These are phyloP conservation scores for Onygena corvina DNA, from an alignment of 2,329 filamentous ascomycete genomes.

Conservation along the genomic window DNA sequence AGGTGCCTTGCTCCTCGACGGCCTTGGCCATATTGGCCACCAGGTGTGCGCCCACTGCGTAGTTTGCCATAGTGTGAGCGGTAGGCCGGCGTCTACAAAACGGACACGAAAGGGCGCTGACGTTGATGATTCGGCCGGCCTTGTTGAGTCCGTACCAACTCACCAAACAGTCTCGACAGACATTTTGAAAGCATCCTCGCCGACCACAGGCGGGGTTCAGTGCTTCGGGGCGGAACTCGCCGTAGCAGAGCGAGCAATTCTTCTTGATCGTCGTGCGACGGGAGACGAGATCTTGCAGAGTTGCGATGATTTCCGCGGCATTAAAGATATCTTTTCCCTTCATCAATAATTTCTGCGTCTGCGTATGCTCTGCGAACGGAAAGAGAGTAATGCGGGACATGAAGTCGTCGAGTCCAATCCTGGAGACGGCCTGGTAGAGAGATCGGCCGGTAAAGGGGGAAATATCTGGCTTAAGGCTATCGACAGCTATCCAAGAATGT, in stretches of 20 bases:
- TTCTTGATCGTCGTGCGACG: constrained; percentile 30
- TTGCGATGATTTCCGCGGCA: constrained; percentile 23
- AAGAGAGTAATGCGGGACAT: constrained; percentile 31
- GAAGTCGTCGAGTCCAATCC: constrained; percentile 25
- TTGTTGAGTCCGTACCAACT: constrained; percentile 40
- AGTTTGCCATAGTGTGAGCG: constrained; percentile 26
- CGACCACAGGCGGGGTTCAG: constrained; percentile 38
- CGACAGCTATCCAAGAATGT: constrained; percentile 35
- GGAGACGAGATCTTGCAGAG: constrained; percentile 30
- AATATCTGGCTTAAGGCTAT: constrained; percentile 27
- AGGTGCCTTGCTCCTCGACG: constrained; percentile 31
- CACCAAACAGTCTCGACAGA: constrained; percentile 33
- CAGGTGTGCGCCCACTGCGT: constrained; percentile 25
- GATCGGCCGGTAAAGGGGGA: constrained; percentile 32
- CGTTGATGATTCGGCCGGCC: constrained; percentile 36
- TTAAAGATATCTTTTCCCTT: constrained; percentile 37
- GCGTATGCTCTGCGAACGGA: constrained; percentile 13
- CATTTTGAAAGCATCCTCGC: constrained; percentile 33
- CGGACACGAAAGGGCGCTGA: constrained; percentile 39
- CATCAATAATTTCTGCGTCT: constrained; percentile 21
- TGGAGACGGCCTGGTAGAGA: constrained; percentile 31
- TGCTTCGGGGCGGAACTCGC: constrained; percentile 24
- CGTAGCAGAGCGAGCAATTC: constrained; percentile 39
- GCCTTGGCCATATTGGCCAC: constrained; percentile 32
- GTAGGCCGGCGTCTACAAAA: constrained; percentile 40